Base-by-base conservation (phyloP, 2,329 filamentous ascomycete species). In the Aspergillus proliferans region DNA sequence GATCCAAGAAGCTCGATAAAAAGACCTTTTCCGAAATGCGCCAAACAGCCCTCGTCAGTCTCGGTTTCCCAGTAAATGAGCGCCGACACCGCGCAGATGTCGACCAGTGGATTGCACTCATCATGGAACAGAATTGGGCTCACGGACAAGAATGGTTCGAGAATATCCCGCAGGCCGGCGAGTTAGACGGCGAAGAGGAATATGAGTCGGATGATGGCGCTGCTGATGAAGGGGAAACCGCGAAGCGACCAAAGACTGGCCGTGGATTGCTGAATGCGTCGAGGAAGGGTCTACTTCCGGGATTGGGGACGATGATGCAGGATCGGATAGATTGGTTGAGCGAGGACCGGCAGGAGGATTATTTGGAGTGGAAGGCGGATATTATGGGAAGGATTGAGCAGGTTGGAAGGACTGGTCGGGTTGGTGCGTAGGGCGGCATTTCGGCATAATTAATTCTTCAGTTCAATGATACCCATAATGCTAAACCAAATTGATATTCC, bases 71-170 rank as follows among this genome's bases (percentile, higher is more conserved):
- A 1, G 57, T 78, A 6, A 76, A 71, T 14, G 62, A 75, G 12
- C 71, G 73, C 43, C 52, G 56, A 18, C 63, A 69, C 48, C 63
- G 65, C 9, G 66, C 65, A 45, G 80, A 85, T 33, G 76, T 89
- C 34, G 81, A 87, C 51, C 69, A 71, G 2, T 86, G 85, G 53
- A 76, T 87, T 50, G 67, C 77, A 18, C 70, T 79, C 49, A 76
- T 87, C 39, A 77, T 69, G 54, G 62, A 66, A 18, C 65, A 70
- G 19, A 65, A 65, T 2, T 79, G 75, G 72, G 69, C 78, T 15
- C 75, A 80, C 76, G 84, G 65, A 3, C 65, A 78, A 46, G 83
- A 87, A 58, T 88, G 85, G 85, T 87, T 87, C 51, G 69, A 76
- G 24, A 82, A 86, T 54, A 75, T 76, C 40, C 70, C 71, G 6